These are phyloP conservation scores for Exophiala bonariae DNA, from an alignment of 2,329 filamentous ascomycete species.

Conservation along the genomic window DNA sequence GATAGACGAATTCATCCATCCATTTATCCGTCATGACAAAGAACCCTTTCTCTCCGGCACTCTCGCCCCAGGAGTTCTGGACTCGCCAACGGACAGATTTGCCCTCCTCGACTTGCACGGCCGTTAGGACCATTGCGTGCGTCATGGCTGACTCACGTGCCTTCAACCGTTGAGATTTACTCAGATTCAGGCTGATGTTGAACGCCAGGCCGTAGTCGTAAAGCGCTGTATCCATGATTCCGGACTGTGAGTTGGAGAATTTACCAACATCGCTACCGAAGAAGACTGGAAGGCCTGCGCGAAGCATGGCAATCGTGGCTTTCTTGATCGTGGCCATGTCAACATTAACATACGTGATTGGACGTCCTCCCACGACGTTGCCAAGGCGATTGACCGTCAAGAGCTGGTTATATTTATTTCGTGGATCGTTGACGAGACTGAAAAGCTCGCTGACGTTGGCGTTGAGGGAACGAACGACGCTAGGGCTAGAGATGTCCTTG, in stretches of 20 bases:
- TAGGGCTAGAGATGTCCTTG: constrained; percentile 62
- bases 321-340: constrained; percentile 70
- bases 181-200: constrained; percentile 70
- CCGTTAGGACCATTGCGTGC: constrained; percentile 89
- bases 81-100: constrained; percentile 77
- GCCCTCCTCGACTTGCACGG: constrained; percentile 69
- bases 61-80: constrained; percentile 80
- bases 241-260: constrained; percentile 65
- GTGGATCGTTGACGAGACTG: constrained; percentile 81
- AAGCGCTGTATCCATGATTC: constrained; percentile 78
- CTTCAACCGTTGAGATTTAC: constrained; percentile 71
- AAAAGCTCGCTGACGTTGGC: constrained; percentile 69
- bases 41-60: constrained; percentile 73
- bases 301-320: constrained; percentile 74
- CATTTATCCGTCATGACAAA: constrained; percentile 84
- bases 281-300: constrained; percentile 77
- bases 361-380: constrained; percentile 75
- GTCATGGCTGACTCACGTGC: constrained; percentile 82
- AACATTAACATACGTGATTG: constrained; percentile 81
- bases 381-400: constrained; percentile 77
- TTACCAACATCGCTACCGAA: constrained; percentile 88
- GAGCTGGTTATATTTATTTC: constrained; percentile 70
- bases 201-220: constrained; percentile 84
- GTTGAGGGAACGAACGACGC: constrained; percentile 57
- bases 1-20: constrained; percentile 81